Evolutionary conservation across 768 basidiomycete genomes (phyloP), one percentile per base, ranked within the genome.

Genomic region (Panellus pusillus): DNA sequence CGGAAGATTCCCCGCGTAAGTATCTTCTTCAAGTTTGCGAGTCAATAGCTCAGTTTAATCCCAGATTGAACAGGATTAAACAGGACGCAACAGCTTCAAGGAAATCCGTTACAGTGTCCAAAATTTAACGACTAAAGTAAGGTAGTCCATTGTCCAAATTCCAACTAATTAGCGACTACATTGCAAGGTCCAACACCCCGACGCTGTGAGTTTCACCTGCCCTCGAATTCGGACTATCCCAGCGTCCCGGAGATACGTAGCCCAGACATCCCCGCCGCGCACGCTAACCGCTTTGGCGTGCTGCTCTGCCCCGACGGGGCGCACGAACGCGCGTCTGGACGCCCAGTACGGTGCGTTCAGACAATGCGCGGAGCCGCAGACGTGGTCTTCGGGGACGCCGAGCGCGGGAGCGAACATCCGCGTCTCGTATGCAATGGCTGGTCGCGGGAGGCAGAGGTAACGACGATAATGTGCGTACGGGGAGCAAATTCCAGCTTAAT

Each of bases 291-390:
- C 50, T 36, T 48, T 57, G 1, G 55, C 45, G 7, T 57, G 46
- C 20, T 57, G 55, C 12, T 24, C 28, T 13, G 35, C 3, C 4
- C 46, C 55, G 13, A 32, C 32, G 1, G 41, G 12, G 11, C 38
- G 43, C 5, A 24, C 24, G 36, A 17, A 3, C 15, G 41, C 17
- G 24, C 24, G 24, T 24, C 52, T 57, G 17, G 13, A 44, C 12
- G 55, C 55, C 55, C 55, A 57, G 14, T 52, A 57, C 7, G 55
- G 55, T 9, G 55, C 55, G 17, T 52, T 52, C 9, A 57, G 37
- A 27, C 55, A 57, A 17, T 57, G 50, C 15, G 55, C 55, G 6
- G 55, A 57, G 9, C 55, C 55, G 15, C 55, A 57, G 37, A 35
- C 55, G 17, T 57, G 55, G 15, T 57, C 55, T 31, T 57, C 55